Evolutionary conservation across 2,329 filamentous ascomycete genomes (phyloP).

Genomic region (Aschersonia sp.): DNA sequence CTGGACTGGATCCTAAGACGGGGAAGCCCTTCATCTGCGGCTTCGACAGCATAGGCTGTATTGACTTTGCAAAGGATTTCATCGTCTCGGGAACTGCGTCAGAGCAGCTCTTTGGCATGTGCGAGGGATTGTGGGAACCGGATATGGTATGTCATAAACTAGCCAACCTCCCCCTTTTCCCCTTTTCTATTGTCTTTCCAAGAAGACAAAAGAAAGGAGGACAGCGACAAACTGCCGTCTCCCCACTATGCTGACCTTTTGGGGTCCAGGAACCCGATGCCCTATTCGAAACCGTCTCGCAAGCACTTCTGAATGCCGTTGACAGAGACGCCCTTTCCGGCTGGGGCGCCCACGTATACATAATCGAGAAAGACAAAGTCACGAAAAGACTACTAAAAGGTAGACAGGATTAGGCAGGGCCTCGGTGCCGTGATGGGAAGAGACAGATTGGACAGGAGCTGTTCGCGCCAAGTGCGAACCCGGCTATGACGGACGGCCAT

Average conservation of each 20-base stretch:
- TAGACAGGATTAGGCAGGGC: conserved; percentile 61
- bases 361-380: conserved; percentile 99
- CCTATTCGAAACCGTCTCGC: conserved; percentile 95
- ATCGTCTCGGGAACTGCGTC: conserved; percentile 93
- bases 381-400: conserved; percentile 98
- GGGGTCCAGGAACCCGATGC: conserved; percentile 62
- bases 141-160: conserved; percentile 56
- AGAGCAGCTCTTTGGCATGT: conserved; percentile 97
- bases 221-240: neutral
- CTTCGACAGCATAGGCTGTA: conserved; percentile 97
- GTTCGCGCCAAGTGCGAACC: neutral
- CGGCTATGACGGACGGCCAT: neutral
- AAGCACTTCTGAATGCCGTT: conserved; percentile 86
- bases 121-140: conserved; percentile 94
- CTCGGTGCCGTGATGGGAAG: conserved; percentile 3
- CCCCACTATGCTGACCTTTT: neutral
- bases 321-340: conserved; percentile 93
- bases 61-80: conserved; percentile 99
- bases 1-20: conserved; percentile 86
- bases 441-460: neutral
- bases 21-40: conserved; percentile 96
- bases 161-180: neutral
- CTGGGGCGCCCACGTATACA: conserved; percentile 98
- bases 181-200: neutral
- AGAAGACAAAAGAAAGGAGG: no score